These are phyloP conservation scores for Epicoccum sorghinum DNA, from an alignment of 2,329 filamentous ascomycete genomes.

Conservation along the genomic window DNA sequence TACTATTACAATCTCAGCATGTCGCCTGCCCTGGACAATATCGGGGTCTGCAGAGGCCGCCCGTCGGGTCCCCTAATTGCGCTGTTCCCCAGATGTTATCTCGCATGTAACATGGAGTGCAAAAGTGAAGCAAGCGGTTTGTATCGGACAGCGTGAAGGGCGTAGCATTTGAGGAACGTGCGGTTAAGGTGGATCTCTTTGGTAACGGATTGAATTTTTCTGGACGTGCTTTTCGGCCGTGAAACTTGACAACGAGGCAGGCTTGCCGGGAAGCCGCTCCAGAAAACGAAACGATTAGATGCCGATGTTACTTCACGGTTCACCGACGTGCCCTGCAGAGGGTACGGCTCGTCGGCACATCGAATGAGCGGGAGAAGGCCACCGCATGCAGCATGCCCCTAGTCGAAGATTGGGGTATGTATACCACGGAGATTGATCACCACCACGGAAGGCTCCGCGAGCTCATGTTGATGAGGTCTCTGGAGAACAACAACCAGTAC, in stretches of 20 bases:
- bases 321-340: not conserved
- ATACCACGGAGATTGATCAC: not conserved
- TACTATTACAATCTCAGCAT: not conserved
- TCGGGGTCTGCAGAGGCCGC: not conserved
- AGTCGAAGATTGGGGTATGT: not conserved
- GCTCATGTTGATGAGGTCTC: too few species aligned
- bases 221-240: not conserved
- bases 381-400: not conserved
- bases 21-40: not conserved
- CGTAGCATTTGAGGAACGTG: not conserved
- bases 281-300: not conserved
- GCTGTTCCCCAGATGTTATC: not conserved
- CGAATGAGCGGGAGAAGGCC: not conserved
- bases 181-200: slow-evolving; percentile 9
- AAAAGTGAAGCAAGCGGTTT: slow-evolving; percentile 9
- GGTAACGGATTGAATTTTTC: slow-evolving; percentile 1
- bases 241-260: not conserved
- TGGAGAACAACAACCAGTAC: too few species aligned
- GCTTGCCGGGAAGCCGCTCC: not conserved
- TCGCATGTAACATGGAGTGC: not conserved
- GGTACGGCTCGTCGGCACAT: not conserved
- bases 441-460: not conserved
- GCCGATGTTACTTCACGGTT: not conserved
- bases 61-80: not conserved
- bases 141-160: not conserved